Conservation (phyloP, 2,329 filamentous ascomycete genomes). For the Xylaria digitata region DNA sequence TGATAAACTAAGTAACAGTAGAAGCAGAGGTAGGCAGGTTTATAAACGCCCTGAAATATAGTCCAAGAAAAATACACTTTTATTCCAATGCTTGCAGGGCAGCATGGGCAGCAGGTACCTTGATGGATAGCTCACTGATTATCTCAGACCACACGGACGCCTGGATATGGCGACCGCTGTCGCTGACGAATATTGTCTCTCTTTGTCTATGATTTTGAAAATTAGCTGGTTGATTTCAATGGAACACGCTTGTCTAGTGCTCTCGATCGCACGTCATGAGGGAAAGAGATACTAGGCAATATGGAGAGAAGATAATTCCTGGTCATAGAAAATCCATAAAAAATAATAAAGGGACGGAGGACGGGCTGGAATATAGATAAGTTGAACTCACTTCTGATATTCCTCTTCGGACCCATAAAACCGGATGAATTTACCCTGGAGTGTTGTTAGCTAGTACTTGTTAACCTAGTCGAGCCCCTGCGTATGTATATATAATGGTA, state of each 20-base stretch:
- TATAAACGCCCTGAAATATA: neutral
- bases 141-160: conserved; percentile 44
- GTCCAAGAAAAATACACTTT: neutral
- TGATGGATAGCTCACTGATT: conserved; percentile 39
- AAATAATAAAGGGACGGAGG: too few relatives aligned
- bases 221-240: neutral
- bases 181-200: conserved; percentile 33
- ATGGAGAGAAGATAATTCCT: neutral
- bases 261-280: neutral
- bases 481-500: neutral
- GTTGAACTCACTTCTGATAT: conserved; percentile 38
- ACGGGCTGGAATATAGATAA: neutral
- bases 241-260: neutral
- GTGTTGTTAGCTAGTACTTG: conserved; percentile 6
- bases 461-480: neutral
- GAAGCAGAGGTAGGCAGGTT: neutral
- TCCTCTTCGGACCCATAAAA: conserved; percentile 43
- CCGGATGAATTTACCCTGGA: conserved; percentile 44
- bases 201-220: conserved; percentile 29
- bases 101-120: conserved; percentile 39
- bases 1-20: neutral
- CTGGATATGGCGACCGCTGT: conserved; percentile 40
- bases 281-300: neutral
- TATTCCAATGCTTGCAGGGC: conserved; percentile 8
- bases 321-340: neutral